These are phyloP conservation scores for Fusarium setosum DNA, from an alignment of 2,329 filamentous ascomycete genomes.

Conservation along the genomic window DNA sequence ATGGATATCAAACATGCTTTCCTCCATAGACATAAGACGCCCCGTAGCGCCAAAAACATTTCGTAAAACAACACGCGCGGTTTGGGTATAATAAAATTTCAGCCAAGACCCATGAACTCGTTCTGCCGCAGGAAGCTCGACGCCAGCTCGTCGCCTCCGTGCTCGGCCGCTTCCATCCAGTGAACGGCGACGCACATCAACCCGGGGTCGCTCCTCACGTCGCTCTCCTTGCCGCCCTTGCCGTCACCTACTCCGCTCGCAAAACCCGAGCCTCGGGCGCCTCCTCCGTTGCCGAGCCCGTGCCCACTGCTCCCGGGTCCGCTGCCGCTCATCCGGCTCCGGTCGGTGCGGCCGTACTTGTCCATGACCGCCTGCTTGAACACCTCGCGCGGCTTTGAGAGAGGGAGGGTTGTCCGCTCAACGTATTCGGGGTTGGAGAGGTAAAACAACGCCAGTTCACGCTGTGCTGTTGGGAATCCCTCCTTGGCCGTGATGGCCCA, in stretches of 20 bases:
- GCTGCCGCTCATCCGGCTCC: constrained; percentile 36
- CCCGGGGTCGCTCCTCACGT: constrained; percentile 80
- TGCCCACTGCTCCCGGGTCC: constrained; percentile 35
- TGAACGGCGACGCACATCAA: constrained; percentile 95
- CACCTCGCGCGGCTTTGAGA: constrained; percentile 86
- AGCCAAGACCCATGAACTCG: constrained; percentile 53
- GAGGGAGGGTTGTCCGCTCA: constrained; percentile 81
- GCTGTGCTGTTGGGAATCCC: constrained; percentile 83
- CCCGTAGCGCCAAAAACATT: constrained; percentile 29
- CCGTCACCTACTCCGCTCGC: constrained; percentile 35
- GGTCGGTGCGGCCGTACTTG: constrained; percentile 62
- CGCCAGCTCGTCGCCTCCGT: constrained; percentile 87
- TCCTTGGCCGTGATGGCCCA: constrained; percentile 95
- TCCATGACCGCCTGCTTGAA: constrained; percentile 92
- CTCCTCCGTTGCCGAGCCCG: constrained; percentile 40
- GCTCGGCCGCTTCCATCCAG: constrained; percentile 93
- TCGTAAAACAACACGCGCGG: constrained; percentile 28
- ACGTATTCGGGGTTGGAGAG: constrained; percentile 91
- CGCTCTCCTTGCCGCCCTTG: constrained; percentile 52
- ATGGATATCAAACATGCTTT: neutral
- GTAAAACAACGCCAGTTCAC: constrained; percentile 93
- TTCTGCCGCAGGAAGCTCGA: constrained; percentile 83
- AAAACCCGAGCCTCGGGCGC: constrained; percentile 35
- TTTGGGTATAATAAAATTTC: constrained; percentile 43
- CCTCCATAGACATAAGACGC: constrained; percentile 13